Conservation (phyloP, 108 stramenopile species). For the Epithemia pelagica region DNA sequence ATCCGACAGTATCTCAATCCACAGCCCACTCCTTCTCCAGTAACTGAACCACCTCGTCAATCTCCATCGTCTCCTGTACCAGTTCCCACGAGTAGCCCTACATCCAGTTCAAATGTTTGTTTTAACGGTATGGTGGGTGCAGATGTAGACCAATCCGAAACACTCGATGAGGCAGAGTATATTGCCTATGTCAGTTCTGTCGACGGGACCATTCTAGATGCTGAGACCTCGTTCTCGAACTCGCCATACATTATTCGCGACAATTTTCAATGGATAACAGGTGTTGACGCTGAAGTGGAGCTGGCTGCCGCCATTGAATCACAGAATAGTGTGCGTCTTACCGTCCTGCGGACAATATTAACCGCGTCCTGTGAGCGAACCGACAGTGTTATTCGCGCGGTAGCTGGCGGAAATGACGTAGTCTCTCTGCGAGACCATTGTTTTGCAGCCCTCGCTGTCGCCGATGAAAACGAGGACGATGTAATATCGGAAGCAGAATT, state of each 20-base stretch:
- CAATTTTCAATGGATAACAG: background rate
- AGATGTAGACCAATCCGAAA: background rate
- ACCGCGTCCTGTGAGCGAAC: background rate
- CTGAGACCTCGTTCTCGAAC: background rate
- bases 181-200: background rate
- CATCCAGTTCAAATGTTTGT: background rate
- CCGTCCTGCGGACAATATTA: background rate
- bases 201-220: background rate
- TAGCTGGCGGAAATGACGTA: background rate
- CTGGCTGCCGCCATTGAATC: background rate
- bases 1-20: background rate
- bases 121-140: background rate
- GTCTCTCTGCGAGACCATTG: background rate
- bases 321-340: background rate
- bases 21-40: background rate
- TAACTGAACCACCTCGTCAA: background rate
- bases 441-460: background rate
- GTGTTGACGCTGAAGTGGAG: background rate
- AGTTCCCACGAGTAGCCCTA: too few relatives aligned
- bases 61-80: background rate
- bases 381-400: background rate
- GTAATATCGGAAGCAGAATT: background rate
- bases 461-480: background rate
- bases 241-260: background rate
- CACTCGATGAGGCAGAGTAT: background rate